Base-by-base conservation (phyloP, 2,329 filamentous ascomycete genomes). In the Grosmannia huntii region DNA sequence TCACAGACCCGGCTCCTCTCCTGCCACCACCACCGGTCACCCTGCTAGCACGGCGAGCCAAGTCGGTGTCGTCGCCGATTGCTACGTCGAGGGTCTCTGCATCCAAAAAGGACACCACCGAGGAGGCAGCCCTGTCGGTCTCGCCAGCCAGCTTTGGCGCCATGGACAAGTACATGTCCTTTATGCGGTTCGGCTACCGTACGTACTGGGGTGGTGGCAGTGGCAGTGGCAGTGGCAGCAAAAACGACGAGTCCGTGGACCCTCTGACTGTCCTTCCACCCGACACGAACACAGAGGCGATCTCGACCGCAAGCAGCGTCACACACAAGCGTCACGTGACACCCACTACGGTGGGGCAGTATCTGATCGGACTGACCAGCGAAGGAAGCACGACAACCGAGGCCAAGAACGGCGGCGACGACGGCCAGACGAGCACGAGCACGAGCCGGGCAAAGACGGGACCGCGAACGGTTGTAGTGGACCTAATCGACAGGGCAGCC, bases 381-480 rank as follows among this genome's bases (percentile, higher is more conserved):
- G 77, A 85, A 41, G 31, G 6, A 7, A 33, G 31, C 31, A 33
- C 27, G 7, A 76, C 87, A 36, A 21, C 14, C 27, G 50, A 31
- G 16, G 21, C 50, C 5, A 33, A 33, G 79, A 83, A 14, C 76
- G 81, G 4, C 21, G 23, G 12, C 11, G 23, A 11, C 11, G 41
- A 33, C 4, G 25, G 27, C 14, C 49, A 66, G 67, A 16, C 1
- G 66, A 14, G 9, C 14, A 23, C 33, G 23, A 11, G 7, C 41
- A 5, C 4, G 21, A 31, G 4, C 10, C 25, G 12, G 41, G 0
- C 3, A 28, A 28, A n/a, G 12, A 21, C 81, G 11, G 69, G 83
- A 14, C 70, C 89, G 3, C 79, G 86, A 53, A 88, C 85, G 0
- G 64, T 91, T 27, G 81, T 85, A 25, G 77, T 90, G 27, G 84